Evolutionary conservation across 2,329 filamentous ascomycete species (phyloP).

Genomic region (Thielaviopsis populi): DNA sequence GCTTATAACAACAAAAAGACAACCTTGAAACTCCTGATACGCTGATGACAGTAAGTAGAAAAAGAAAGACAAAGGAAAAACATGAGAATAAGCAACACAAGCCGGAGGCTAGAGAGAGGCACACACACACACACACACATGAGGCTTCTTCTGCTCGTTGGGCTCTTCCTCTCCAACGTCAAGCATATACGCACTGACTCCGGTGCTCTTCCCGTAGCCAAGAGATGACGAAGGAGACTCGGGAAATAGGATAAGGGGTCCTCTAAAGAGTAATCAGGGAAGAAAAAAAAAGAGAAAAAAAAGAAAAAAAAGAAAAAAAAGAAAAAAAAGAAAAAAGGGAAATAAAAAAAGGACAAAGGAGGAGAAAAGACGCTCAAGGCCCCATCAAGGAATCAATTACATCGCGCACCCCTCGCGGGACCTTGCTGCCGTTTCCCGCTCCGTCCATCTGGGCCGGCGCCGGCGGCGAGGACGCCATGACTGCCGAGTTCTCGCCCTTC

Average conservation of each 20-base stretch:
- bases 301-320: not conserved
- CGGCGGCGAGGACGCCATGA: not conserved
- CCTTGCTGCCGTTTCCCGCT: not conserved
- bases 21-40: not conserved
- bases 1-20: not conserved
- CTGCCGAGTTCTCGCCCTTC: not conserved
- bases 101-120: too few relatives aligned
- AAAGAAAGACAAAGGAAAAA: not conserved
- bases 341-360: not conserved
- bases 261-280: too few relatives aligned
- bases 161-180: too few relatives aligned
- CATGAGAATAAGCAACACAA: not conserved
- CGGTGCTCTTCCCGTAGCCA: not conserved
- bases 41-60: not conserved
- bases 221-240: not conserved
- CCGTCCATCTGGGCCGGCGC: not conserved
- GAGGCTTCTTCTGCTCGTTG: too few relatives aligned
- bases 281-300: not conserved
- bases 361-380: constrained; percentile 24
- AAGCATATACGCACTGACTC: too few relatives aligned
- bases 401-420: not conserved
- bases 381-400: constrained; percentile 36
- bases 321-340: not conserved
- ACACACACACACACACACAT: too few relatives aligned
- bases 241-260: not conserved